Evolutionary conservation across 345 rosid genomes (phyloP), one percentile per base, ranked within the genome.

Genomic region (Noccaea caerulescens): DNA sequence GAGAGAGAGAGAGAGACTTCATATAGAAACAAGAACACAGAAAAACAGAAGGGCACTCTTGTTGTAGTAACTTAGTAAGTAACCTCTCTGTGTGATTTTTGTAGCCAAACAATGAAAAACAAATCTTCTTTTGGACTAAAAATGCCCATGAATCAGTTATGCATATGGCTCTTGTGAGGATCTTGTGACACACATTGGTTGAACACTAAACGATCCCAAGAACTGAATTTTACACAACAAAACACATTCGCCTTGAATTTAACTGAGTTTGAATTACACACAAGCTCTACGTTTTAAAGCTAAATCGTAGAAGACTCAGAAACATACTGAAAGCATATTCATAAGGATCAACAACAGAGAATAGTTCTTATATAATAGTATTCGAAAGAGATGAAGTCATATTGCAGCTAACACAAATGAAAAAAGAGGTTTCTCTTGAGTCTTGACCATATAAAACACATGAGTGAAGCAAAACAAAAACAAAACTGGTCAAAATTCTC

Each of bases 21-120:
- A 50, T 73, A 66, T 73, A 66, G 54, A 58, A 58, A 46, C 61
- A 30, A 73, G 66, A 73, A 66, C 77, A 14, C 14, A 61, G 23
- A 27, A 20, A 16, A 50, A 3, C 23, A 61, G 41, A 71, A 71
- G 30, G 45, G 66, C 32, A 27, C 7, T 61, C 14, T 7, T 70
- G 13, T 71, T 50, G 59, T 70, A 70, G 58, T 27, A 27, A 27
- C 3, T 46, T 70, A 70, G 58, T 27, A 27, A 27, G 30, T 46
- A 36, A 36, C 32, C 54, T 44, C 34, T 69, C 32, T 49, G 49
- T 49, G 49, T 59, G 51, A 69, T 70, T 46, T 38, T 50, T 70
- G 74, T 69, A 37, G 73, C 41, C 66, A 47, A 51, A 47, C 4
- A 3, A 4, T 49, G 68, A 16, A 11, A 34, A 11, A 34, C 41